Evolutionary conservation across 2,329 filamentous ascomycete species (phyloP), one percentile per base, ranked within the genome.

Genomic region (Leptographium radiaticola): DNA sequence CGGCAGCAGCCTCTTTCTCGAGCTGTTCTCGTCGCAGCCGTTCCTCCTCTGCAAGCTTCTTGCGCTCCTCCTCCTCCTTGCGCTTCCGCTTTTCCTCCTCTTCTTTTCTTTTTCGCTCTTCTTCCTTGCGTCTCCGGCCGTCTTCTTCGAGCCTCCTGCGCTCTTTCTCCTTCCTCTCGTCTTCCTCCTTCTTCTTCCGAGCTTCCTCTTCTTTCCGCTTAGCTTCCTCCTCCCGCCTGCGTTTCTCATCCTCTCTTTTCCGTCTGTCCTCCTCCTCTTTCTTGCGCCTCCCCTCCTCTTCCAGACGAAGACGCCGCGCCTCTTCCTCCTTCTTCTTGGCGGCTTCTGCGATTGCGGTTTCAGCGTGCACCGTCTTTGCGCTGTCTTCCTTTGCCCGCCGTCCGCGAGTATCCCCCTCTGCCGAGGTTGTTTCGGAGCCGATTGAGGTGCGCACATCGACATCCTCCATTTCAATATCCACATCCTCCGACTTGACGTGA

Each of bases 401-500:
- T 12, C 59, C 59, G 12, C 43, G 44, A 7, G 25, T 30, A 1
- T 51, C 49, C 31, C 33, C 20, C 9, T 40, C 44, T 12, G 36
- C 25, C 2, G 38, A 25, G 2, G 18, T n/a, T 36, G 16, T 25
- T n/a, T 48, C 45, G 1, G 50, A 38, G 18, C 13, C n/a, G 13
- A 11, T 18, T 10, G 20, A 20, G 13, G n/a, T 20, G 4, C 42
- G 30, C 4, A 42, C 33, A 10, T 57, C 49, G 2, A 69, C 71
- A 57, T 81, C 78, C 2, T 66, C 68, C 77, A 81, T 81, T 20
- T 78, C 75, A 10, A 77, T 63, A 53, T 81, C 79, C 2, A 68
- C 63, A 53, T 80, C 77, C 56, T 81, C 77, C 0, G 75, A 75
- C 59, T 80, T 80, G 43, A 81, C 75, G 49, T 74, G 73, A n/a